Base-by-base conservation (phyloP, 805 yeast species). In the Saturnispora serradocipensis region DNA sequence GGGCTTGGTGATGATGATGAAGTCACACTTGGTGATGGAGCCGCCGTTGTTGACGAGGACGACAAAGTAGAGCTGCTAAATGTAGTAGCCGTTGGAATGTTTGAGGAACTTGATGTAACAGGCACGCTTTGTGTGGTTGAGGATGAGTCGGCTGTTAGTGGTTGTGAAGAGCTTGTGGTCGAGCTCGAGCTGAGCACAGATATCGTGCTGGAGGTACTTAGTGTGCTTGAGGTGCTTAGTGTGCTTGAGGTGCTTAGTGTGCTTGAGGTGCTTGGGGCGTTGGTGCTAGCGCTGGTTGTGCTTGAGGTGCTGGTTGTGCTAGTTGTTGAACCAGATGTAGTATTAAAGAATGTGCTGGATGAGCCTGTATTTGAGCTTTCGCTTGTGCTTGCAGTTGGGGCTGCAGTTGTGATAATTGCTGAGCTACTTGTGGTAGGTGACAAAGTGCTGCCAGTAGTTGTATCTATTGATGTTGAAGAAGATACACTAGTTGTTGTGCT, bases 11-110 rank as follows among this genome's bases (percentile, higher is more conserved):
- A 25, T 2, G 59, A n/a, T 7, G 54, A 40, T 18, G 60, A 16
- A n/a, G 54, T 42, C 11, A 76, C 67, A 38, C 72, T 64, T 3
- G 76, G 67, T 5, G 66, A 56, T 53, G 63, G 61, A 28, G 69
- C 53, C 24, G 74, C 66, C n/a, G 71, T 57, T 5, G 72, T 62
- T 11, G 77, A 54, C 61, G 53, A 57, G 50, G 61, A 67, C 66
- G 65, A 70, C 67, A 61, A 68, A 69, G 60, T 66, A 66, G 61
- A 67, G 62, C 48, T 71, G 70, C 51, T 62, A 48, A 62, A 74
- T 66, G 45, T 68, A 67, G 43, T 69, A 67, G 45, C 60, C 58
- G 42, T 66, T 55, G 28, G 60, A 54, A 49, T 16, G 5, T 25
- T n/a, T 8, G 40, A 18, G 13, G 50, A 8, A 18, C 24, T n/a